A percentile compares a stretch with the other conserved stretches of the same genome.
These are phyloP conservation scores for Penicillium digitatum DNA, from an alignment of 2,329 filamentous ascomycete species.

Conservation along the genomic window DNA sequence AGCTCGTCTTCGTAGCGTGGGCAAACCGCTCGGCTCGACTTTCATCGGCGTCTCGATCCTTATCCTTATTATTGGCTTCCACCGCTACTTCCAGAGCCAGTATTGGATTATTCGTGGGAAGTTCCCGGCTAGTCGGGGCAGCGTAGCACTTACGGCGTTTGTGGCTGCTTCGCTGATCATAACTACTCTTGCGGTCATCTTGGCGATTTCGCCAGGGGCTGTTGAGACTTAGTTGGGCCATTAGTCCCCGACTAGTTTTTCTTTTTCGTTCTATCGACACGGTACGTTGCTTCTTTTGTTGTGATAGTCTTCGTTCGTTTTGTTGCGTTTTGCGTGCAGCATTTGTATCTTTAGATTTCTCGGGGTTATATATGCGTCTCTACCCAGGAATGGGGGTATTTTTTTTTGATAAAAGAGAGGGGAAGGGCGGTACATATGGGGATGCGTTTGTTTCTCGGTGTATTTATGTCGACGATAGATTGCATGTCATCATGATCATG, in stretches of 20 bases:
- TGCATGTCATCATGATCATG: background rate
- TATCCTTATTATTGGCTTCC: conserved; percentile 59
- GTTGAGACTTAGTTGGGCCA: conserved; percentile 25
- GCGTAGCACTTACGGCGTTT: conserved; percentile 55
- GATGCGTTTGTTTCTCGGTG: background rate
- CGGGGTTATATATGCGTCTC: background rate
- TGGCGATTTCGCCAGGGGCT: conserved; percentile 50
- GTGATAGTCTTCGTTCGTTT: background rate
- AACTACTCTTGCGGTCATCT: conserved; percentile 56
- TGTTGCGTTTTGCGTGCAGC: background rate
- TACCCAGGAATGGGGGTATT: background rate
- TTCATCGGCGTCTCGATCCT: conserved; percentile 60
- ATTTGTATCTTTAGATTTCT: background rate
- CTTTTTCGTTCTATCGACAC: background rate
- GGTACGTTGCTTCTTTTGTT: background rate
- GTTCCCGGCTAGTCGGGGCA: conserved; percentile 61
- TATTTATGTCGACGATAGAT: background rate
- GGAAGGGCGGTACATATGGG: background rate
- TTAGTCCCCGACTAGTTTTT: background rate
- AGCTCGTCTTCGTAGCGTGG: conserved; percentile 47
- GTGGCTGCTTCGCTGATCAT: conserved; percentile 57
- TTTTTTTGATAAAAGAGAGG: background rate
- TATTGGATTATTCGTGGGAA: conserved; percentile 65
- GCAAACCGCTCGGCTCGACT: conserved; percentile 61
- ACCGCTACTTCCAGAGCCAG: conserved; percentile 63